A percentile compares a stretch with the other conserved stretches of the same genome.
Conservation (phyloP, 2,329 filamentous ascomycete species). For the Diaporthe ampelina region DNA sequence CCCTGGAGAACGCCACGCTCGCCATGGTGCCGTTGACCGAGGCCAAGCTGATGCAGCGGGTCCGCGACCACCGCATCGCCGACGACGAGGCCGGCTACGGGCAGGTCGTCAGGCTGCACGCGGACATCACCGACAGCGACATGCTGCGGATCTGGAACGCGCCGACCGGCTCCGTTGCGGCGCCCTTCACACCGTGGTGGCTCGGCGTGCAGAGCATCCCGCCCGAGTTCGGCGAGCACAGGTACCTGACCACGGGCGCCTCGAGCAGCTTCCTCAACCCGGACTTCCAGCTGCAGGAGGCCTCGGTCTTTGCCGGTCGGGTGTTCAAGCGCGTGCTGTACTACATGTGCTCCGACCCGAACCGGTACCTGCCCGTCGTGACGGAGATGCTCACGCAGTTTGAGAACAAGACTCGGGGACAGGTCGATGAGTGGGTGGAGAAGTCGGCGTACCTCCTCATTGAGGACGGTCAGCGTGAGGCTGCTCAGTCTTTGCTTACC, state of each 20-base stretch:
- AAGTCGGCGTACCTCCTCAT: slow-evolving; percentile 3
- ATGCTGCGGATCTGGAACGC: slow-evolving; percentile 22
- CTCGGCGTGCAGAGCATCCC: slow-evolving; percentile 14
- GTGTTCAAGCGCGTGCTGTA: slow-evolving; percentile 24
- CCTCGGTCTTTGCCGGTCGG: not conserved
- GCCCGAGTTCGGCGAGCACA: slow-evolving; percentile 26
- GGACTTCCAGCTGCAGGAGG: slow-evolving; percentile 25
- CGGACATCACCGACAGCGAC: slow-evolving; percentile 12
- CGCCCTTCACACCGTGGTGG: slow-evolving; percentile 17
- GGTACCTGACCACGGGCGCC: slow-evolving; percentile 19
- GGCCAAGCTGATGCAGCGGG: slow-evolving; percentile 19
- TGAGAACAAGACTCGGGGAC: not conserved
- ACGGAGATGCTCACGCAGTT: slow-evolving; percentile 21
- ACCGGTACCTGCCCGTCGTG: slow-evolving; percentile 17
- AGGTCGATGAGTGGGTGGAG: slow-evolving; percentile 18
- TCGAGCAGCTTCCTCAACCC: slow-evolving; percentile 26
- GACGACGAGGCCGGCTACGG: slow-evolving; percentile 28
- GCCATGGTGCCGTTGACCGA: slow-evolving; percentile 15
- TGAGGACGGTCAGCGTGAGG: not conserved
- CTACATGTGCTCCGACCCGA: slow-evolving; percentile 24
- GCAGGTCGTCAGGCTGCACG: slow-evolving; percentile 9
- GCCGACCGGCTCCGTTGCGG: slow-evolving; percentile 13
- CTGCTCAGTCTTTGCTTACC: slow-evolving; percentile 4
- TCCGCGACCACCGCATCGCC: slow-evolving; percentile 28
- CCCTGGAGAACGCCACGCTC: slow-evolving; percentile 14